These are phyloP conservation scores for Fusarium anguioides DNA, from an alignment of 2,329 filamentous ascomycete species.

Conservation along the genomic window DNA sequence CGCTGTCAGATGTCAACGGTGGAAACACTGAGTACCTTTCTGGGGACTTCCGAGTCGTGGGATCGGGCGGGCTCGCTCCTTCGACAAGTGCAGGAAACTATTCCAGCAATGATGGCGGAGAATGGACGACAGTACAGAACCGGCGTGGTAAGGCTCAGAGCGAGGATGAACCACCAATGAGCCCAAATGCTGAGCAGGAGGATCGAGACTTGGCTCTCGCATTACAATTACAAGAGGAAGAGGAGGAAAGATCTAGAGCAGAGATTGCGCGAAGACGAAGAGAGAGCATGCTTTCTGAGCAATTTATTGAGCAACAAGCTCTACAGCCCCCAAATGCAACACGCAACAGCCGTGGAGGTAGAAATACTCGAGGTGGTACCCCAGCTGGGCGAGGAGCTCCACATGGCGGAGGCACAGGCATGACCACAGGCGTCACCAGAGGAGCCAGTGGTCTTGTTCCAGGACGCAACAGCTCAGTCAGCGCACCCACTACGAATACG, in stretches of 20 bases:
- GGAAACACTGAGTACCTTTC: slow-evolving; percentile 85
- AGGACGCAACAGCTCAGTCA: slow-evolving; percentile 39
- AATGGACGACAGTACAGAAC: slow-evolving; percentile 67
- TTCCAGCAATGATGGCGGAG: slow-evolving; percentile 46
- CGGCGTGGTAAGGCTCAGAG: slow-evolving; percentile 46
- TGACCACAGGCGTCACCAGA: slow-evolving; percentile 13
- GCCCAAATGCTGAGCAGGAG: slow-evolving; percentile 71
- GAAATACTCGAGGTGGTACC: slow-evolving; percentile 3
- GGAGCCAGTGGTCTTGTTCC: slow-evolving; percentile 38
- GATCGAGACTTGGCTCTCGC: slow-evolving; percentile 90
- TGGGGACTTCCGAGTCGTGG: slow-evolving; percentile 89
- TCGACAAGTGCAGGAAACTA: slow-evolving; percentile 29
- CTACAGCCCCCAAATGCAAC: slow-evolving; percentile 48
- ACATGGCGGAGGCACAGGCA: slow-evolving; percentile 28
- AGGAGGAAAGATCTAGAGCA: slow-evolving; percentile 81
- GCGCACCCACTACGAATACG: slow-evolving; percentile 33
- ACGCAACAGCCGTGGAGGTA: slow-evolving; percentile 38
- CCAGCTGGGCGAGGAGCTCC: slow-evolving; percentile 8
- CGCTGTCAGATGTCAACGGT: slow-evolving; percentile 87
- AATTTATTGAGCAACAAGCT: slow-evolving; percentile 75
- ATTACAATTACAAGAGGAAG: slow-evolving; percentile 92
- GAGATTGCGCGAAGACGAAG: slow-evolving; percentile 70
- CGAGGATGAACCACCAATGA: slow-evolving; percentile 47
- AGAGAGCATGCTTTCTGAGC: slow-evolving; percentile 76
- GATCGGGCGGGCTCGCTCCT: slow-evolving; percentile 55